Evolutionary conservation across 768 basidiomycete genomes (phyloP).

Genomic region (Mycena capillaripes): DNA sequence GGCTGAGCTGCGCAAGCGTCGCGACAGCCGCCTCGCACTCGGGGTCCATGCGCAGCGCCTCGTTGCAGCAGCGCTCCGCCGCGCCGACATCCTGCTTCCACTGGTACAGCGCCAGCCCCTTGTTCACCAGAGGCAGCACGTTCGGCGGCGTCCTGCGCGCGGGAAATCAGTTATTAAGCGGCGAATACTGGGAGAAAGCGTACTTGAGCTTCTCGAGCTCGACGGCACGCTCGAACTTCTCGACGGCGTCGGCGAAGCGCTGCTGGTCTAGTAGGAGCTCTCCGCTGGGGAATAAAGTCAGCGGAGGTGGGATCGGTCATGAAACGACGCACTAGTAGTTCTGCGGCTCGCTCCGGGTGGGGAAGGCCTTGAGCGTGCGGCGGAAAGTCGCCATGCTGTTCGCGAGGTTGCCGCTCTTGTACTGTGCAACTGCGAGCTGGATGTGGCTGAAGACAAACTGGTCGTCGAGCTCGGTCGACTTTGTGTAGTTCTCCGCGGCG

Average conservation of each 20-base stretch:
- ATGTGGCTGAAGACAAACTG: constrained; percentile 97
- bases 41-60: constrained; percentile 90
- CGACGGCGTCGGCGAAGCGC: constrained; percentile 88
- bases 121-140: constrained; percentile 96
- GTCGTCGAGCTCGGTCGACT: constrained; percentile 89
- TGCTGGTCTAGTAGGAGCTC: constrained; percentile 95
- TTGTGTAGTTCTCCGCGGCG: constrained; percentile 92
- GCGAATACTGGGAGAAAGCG: constrained; percentile 30
- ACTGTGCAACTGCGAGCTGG: constrained; percentile 96
- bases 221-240: constrained; percentile 93
- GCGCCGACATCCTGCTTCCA: constrained; percentile 91
- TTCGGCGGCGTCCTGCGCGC: constrained; percentile 67
- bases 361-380: constrained; percentile 87
- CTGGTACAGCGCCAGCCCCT: constrained; percentile 96
- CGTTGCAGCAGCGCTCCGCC: constrained; percentile 88
- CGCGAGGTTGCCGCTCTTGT: constrained; percentile 85
- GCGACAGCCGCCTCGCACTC: constrained; percentile 98
- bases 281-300: constrained; percentile 66
- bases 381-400: constrained; percentile 94
- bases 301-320: not conserved
- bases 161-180: constrained; percentile 7
- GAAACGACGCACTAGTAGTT: constrained; percentile 88
- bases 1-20: constrained; percentile 91
- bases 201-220: constrained; percentile 88
- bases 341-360: constrained; percentile 87